Evolutionary conservation across 768 basidiomycete species (phyloP), one percentile per base, ranked within the genome.

Genomic region (Collybia sordida): DNA sequence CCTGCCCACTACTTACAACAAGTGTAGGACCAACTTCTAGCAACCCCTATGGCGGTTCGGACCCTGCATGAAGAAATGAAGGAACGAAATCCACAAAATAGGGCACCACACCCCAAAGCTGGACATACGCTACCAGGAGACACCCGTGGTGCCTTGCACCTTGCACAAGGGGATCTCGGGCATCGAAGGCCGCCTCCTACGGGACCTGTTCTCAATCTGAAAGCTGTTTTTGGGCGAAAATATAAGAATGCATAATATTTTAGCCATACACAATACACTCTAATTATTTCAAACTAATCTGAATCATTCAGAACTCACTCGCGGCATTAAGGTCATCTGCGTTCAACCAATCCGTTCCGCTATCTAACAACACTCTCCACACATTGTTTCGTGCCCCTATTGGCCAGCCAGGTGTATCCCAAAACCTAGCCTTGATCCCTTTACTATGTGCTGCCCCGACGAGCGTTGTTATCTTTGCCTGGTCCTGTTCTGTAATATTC

Each of bases 1-100:
- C 45, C 3, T 31, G 31, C 31, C 9, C 11, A 14, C 9, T 11
- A 31, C 14, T 31, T 6, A 37, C 22, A 42, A 52, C 22, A 47
- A 48, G 41, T 60, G 47, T 56, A 90, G 89, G 86, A 88, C 53
- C 78, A 79, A 28, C 64, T 90, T 25, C 61, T 91, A 40, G 89
- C 88, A 1, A 77, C 78, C 42, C 87, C 88, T 0, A 59, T 86
- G 46, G 78, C 74, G 7, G 68, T 74, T 52, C 73, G 72, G 61
- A 59, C 73, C 51, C 56, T 77, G 42, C 69, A 77, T 49, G 73
- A 74, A 67, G 77, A 72, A 57, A 67, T 61, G 58, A 72, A 70
- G 58, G 68, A 64, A 57, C 72, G 65, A 54, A 64, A 66, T 36
- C 45, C 59, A 4, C 53, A 62, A 23, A 62, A 52, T 24, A 61